These are phyloP conservation scores for Pyricularia grisea DNA, from an alignment of 2,329 filamentous ascomycete genomes.

Conservation along the genomic window DNA sequence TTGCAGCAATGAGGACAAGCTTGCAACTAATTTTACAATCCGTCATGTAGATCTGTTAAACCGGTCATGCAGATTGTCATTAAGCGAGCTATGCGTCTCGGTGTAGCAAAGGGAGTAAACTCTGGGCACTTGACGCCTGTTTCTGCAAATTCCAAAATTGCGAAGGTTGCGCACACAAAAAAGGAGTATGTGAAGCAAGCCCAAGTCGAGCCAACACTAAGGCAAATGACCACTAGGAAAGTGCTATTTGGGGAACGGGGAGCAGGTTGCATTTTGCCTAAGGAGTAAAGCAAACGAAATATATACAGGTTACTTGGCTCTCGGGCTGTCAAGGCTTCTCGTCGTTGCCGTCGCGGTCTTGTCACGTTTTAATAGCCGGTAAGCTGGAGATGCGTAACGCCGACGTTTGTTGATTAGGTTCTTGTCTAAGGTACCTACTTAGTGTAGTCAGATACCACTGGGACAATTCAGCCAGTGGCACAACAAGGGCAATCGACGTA, in stretches of 20 bases:
- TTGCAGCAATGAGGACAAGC: neutral
- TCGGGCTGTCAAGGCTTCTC: neutral
- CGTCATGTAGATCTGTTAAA: neutral
- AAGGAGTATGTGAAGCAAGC: neutral
- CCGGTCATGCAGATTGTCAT: neutral
- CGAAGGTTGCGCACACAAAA: no score
- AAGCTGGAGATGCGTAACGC: neutral
- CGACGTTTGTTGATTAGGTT: neutral
- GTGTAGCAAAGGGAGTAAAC: neutral
- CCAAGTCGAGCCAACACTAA: neutral
- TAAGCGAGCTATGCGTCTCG: neutral
- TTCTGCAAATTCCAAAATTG: no score
- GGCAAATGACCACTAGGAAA: neutral
- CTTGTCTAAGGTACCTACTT: neutral
- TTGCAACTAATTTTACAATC: neutral
- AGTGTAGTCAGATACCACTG: no score
- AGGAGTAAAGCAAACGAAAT: neutral
- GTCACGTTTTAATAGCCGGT: neutral
- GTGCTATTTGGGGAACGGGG: neutral
- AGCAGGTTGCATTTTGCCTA: neutral
- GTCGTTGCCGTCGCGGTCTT: neutral
- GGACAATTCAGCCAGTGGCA: neutral
- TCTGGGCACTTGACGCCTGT: neutral
- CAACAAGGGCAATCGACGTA: neutral
- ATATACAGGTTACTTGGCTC: neutral